Evolutionary conservation across 2,329 filamentous ascomycete genomes (phyloP).

Genomic region (Thelonectria discophora): DNA sequence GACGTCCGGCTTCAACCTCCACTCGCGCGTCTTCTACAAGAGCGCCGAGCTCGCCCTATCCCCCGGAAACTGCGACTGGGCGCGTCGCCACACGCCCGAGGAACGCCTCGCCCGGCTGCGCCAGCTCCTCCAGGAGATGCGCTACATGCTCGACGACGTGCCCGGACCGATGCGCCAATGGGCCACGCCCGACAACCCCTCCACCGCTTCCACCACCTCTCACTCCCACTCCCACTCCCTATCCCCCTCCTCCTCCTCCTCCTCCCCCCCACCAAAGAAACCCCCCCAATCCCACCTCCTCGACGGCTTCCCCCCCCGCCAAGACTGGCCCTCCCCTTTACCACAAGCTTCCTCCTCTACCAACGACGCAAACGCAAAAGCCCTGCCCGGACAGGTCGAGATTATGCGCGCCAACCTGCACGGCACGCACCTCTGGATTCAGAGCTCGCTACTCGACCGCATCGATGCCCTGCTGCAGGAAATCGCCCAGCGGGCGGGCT

Average conservation of each 20-base stretch:
- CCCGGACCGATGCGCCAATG: conserved; percentile 32
- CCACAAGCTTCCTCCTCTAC: too few relatives aligned
- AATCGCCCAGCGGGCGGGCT: conserved; percentile 8
- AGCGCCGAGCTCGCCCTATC: conserved; percentile 30
- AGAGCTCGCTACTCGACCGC: conserved; percentile 48
- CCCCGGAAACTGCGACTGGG: conserved; percentile 26
- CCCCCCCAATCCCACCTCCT: conserved; percentile 10
- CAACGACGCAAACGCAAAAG: conserved; percentile 14
- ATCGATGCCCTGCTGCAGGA: conserved; percentile 41
- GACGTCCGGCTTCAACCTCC: conserved; percentile 42
- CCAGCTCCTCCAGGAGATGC: conserved; percentile 42
- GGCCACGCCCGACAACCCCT: conserved; percentile 10
- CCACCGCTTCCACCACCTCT: background rate
- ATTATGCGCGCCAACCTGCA: conserved; percentile 48
- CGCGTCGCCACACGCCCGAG: conserved; percentile 15
- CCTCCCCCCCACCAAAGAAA: background rate
- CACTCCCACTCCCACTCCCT: too few relatives aligned
- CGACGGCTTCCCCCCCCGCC: background rate
- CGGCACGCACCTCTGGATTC: conserved; percentile 50
- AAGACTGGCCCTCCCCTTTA: too few relatives aligned
- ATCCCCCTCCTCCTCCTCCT: background rate
- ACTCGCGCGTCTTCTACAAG: conserved; percentile 42
- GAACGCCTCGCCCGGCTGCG: conserved; percentile 30
- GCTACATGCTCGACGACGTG: conserved; percentile 44
- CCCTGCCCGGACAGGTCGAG: conserved; percentile 31